Evolutionary conservation across 306 rosid species (phyloP), one percentile per base, ranked within the genome.

Genomic region (Bauhinia variegata): DNA sequence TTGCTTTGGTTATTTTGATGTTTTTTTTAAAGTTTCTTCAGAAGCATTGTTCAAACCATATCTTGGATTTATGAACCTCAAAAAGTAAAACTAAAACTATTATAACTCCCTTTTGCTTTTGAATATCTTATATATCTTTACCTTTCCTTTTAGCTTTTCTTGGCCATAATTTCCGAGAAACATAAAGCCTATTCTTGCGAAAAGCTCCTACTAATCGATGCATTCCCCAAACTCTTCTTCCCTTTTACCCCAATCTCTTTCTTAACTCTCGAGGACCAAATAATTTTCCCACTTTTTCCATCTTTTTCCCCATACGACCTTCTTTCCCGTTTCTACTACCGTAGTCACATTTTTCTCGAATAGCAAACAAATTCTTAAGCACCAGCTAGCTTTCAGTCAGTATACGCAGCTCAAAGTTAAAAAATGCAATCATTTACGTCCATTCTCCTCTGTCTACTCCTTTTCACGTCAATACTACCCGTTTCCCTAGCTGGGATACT

Each of bases 401-500:
- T 34, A 16, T 14, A 3, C 8, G 13, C 56, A 13, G 53, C 30
- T 4, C 1, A 8, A 63, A 11, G 38, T 38, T 5, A 34, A 52
- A 23, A 39, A 54, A 81, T 87, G 88, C 73, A 65, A 64, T 72
- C 88, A 70, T 49, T 78, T 23, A 15, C 75, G 23, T 39, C 52
- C 76, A 10, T 62, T 37, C 59, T 76, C 5, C 17, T 56, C 44
- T 64, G 59, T 54, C 44, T 74, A 23, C 0, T 75, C 47, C 19
- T 78, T 18, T 43, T 73, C 8, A 32, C 68, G 16, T 63, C 74
- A 6, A 14, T 44, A n/a, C 32, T 60, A 5, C 70, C 57, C 16
- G 9, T 47, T 12, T 65, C 87, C 33, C 55, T 11, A 0, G 91
- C 96, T 31, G 82, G 82, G 60, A 30, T 93, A 49, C 79, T 90